These are phyloP conservation scores for Lyophyllum shimeji DNA, from an alignment of 768 basidiomycete species.

Conservation along the genomic window DNA sequence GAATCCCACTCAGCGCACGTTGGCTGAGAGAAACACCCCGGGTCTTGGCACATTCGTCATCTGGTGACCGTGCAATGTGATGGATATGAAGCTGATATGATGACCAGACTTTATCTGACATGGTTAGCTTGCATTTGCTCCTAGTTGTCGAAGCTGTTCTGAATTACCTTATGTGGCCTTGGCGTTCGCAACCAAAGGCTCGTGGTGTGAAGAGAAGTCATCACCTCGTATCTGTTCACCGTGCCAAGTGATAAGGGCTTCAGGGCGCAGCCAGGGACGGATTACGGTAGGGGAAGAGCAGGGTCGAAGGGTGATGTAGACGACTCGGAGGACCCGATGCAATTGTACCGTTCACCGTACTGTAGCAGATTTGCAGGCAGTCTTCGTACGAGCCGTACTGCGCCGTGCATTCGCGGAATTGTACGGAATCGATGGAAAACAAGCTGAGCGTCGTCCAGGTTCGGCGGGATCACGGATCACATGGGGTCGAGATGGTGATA, in stretches of 20 bases:
- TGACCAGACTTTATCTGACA: not conserved
- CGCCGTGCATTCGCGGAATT: too few relatives aligned
- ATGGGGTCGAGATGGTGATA: not conserved
- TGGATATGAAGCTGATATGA: not conserved
- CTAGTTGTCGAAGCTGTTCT: not conserved
- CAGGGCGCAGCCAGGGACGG: too few relatives aligned
- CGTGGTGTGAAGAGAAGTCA: too few relatives aligned
- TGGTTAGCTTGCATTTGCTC: not conserved
- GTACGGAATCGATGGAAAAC: too few relatives aligned
- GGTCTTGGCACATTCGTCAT: not conserved
- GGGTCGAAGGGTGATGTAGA: not conserved
- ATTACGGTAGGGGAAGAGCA: not conserved
- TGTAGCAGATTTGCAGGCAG: too few relatives aligned
- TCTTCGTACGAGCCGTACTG: too few relatives aligned
- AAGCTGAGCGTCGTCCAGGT: not conserved
- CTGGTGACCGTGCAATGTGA: not conserved
- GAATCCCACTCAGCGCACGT: not conserved
- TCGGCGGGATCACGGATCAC: not conserved
- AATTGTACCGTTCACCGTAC: too few relatives aligned
- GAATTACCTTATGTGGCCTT: not conserved
- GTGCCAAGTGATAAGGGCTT: too few relatives aligned
- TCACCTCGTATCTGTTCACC: too few relatives aligned
- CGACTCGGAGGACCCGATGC: too few relatives aligned
- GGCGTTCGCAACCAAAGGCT: too few relatives aligned
- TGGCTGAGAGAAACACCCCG: not conserved